Base-by-base conservation (phyloP, 345 rosid genomes). In the Lepidium didymum region DNA sequence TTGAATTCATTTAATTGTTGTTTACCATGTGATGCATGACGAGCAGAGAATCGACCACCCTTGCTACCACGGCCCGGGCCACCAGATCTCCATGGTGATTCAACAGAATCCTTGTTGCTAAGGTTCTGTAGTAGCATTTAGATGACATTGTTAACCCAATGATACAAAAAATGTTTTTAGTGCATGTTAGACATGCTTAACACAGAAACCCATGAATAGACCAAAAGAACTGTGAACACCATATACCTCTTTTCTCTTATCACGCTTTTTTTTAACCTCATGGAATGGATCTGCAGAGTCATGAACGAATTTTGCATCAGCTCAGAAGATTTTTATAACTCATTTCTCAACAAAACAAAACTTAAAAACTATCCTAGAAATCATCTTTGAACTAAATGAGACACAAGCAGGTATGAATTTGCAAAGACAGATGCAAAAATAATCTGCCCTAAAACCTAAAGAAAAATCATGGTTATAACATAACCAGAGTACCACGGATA, bases 231-330 rank as follows among this genome's bases (percentile, higher is more conserved):
- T 18, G 52, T 40, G 37, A 54, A 34, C 13, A 63, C 34, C 21
- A 4, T 50, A 65, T 80, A 90, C 98, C 87, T 90, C 96, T 79
- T 90, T 92, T 60, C 70, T 87, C 78, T 76, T 81, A 66, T 86
- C 96, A 9, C 95, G 93, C 70, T 81, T 92, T 43, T 91, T 85
- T 75, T 79, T 92, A 51, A 92, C 98, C 84, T 86, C 96, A 56
- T 74, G 93, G 76, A 92, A 92, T 54, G 97, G 67, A 81, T 83
- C 98, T 92, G 91, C 64, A 55, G 57, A 79, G 60, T 67, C 58
- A 76, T 38, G 72, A 29, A 68, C 42, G 54, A n/a, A 38, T 23
- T 43, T 38, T n/a, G 12, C 55, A 33, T 78, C 62, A 79, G 72
- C 37, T 45, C 54, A 70, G 27, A 36, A 57, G 42, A 33, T 21